A percentile compares a stretch with the other conserved stretches of the same genome.
These are phyloP conservation scores for Magnolia kwangsiensis DNA, from an alignment of 164 flowering plant genomes.

Conservation along the genomic window DNA sequence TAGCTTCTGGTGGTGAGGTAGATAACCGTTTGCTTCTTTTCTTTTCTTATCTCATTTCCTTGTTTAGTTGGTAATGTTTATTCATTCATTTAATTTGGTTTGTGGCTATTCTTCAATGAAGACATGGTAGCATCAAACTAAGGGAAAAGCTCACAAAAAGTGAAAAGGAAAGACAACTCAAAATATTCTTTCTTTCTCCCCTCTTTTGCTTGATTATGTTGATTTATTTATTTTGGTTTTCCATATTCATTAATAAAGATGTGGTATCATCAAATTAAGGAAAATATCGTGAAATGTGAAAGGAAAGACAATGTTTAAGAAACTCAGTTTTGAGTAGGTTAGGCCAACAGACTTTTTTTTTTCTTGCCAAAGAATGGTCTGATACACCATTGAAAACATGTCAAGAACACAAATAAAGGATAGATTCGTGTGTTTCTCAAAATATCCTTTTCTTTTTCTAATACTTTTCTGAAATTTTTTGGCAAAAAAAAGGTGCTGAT, in stretches of 20 bases:
- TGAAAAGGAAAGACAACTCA: background rate
- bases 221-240: too few species aligned
- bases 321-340: background rate
- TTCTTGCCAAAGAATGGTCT: background rate
- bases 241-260: too few species aligned
- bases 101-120: background rate
- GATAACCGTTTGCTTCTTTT: background rate
- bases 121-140: background rate
- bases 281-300: background rate
- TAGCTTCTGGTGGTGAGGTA: conserved; percentile 97
- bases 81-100: background rate
- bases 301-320: background rate
- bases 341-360: background rate
- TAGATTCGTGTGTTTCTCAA: background rate
- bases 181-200: background rate
- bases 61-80: background rate
- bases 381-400: background rate
- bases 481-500: background rate
- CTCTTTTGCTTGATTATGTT: background rate
- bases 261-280: background rate
- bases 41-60: background rate
- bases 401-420: background rate
- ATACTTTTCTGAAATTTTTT: too few species aligned
- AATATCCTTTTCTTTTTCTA: background rate
- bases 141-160: background rate